Evolutionary conservation across 2,329 filamentous ascomycete genomes (phyloP).

Genomic region (Dothistroma pini): DNA sequence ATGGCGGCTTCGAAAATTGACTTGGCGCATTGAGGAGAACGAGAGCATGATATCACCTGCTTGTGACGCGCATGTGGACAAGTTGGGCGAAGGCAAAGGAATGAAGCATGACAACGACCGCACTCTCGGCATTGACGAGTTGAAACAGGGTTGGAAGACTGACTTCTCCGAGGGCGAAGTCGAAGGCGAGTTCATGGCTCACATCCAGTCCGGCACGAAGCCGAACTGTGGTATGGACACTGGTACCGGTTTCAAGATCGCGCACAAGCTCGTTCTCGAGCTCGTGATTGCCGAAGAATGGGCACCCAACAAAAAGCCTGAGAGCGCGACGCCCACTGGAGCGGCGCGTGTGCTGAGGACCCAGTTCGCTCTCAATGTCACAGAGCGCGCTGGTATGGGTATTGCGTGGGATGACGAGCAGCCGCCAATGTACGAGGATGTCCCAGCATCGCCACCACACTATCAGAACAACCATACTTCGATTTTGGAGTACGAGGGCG

Average conservation of each 20-base stretch:
- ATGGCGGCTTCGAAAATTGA: constrained; percentile 87
- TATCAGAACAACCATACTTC: constrained; percentile 18
- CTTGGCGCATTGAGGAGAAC: constrained; percentile 89
- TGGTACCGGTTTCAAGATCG: constrained; percentile 69
- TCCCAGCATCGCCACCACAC: constrained; percentile 50
- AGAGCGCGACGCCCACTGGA: constrained; percentile 78
- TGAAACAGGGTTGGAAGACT: constrained; percentile 89
- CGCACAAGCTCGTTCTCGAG: constrained; percentile 84
- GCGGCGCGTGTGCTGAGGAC: constrained; percentile 87
- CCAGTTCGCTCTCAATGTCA: constrained; percentile 80
- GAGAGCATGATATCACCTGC: constrained; percentile 74
- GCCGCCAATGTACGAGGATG: constrained; percentile 89
- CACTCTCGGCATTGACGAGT: constrained; percentile 72
- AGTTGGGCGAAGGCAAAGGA: constrained; percentile 65
- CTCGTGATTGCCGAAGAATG: constrained; percentile 94
- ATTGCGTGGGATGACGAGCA: constrained; percentile 97
- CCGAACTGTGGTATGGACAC: constrained; percentile 76
- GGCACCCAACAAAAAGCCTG: constrained; percentile 63
- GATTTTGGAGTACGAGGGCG: constrained; percentile 47
- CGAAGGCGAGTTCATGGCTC: constrained; percentile 72
- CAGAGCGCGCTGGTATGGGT: constrained; percentile 78
- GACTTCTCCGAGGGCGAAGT: constrained; percentile 66
- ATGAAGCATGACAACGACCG: constrained; percentile 70
- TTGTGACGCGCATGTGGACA: constrained; percentile 70
- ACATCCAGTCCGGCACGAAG: constrained; percentile 58